A percentile compares a stretch with the other conserved stretches of the same genome.
These are phyloP conservation scores for Trametes maxima DNA, from an alignment of 768 basidiomycete species.

Conservation along the genomic window DNA sequence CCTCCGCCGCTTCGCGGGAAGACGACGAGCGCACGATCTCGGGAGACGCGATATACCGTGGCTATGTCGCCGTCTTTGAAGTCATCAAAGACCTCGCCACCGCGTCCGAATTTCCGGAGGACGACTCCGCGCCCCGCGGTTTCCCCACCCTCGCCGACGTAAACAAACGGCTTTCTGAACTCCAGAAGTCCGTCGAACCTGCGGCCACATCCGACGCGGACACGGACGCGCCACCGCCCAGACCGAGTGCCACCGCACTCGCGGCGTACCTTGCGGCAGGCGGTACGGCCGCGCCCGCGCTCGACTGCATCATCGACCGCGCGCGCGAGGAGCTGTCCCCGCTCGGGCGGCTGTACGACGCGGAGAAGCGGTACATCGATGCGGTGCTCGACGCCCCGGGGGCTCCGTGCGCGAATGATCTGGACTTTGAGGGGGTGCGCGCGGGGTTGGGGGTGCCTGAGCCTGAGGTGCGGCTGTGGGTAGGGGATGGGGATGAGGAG, in stretches of 20 bases:
- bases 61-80: conserved; percentile 32
- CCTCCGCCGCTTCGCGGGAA: not conserved
- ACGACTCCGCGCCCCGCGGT: conserved; percentile 1
- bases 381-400: conserved; percentile 23
- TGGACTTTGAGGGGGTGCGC: conserved; percentile 35
- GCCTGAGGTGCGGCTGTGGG: conserved; percentile 11
- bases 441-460: conserved; percentile 29
- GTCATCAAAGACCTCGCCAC: conserved; percentile 26
- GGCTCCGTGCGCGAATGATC: conserved; percentile 34
- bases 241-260: not conserved
- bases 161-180: conserved; percentile 5
- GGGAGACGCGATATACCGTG: conserved; percentile 32
- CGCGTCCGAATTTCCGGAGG: not conserved
- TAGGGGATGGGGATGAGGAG: conserved; percentile 17
- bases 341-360: conserved; percentile 29
- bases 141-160: conserved; percentile 24
- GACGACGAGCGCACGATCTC: not conserved
- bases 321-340: conserved; percentile 32
- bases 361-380: conserved; percentile 26
- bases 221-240: conserved; percentile 8
- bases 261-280: conserved; percentile 30
- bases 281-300: conserved; percentile 32
- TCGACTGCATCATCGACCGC: conserved; percentile 34
- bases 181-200: not conserved
- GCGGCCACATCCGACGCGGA: not conserved